phyloP scores from a whole-genome alignment of 2,329 filamentous ascomycete species.

The Tolypocladium endophyticum region DNA sequence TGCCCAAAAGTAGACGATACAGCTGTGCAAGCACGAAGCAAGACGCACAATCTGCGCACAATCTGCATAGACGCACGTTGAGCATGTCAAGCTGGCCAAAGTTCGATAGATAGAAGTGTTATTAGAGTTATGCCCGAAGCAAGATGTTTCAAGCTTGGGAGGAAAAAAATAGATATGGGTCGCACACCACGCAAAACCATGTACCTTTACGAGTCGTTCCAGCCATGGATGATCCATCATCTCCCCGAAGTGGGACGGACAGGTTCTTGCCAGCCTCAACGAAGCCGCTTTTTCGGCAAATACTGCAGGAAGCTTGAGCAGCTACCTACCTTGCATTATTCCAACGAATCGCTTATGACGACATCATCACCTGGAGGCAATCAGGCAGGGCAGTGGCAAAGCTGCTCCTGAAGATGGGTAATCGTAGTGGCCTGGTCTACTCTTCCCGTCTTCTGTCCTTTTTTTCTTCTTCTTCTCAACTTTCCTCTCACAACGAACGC shows the following conservation, averaged over 20 bases:
- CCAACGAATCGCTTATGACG: not conserved
- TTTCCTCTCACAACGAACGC: not conserved
- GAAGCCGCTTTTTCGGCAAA: not conserved
- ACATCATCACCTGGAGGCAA: not conserved
- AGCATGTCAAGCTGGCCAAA: not conserved
- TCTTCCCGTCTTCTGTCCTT: not conserved
- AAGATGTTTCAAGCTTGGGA: too few relatives aligned
- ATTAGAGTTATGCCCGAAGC: not conserved
- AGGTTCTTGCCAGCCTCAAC: not conserved
- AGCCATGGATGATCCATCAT: not conserved
- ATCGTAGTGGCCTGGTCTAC: not conserved
- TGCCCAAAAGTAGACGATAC: conserved; percentile 5
- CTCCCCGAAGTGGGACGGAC: not conserved
- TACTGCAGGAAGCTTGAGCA: not conserved
- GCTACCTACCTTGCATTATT: too few relatives aligned
- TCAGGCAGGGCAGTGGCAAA: not conserved
- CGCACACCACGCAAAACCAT: not conserved
- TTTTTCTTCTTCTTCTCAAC: not conserved
- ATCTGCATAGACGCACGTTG: not conserved
- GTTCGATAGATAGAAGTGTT: not conserved
- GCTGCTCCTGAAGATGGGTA: not conserved
- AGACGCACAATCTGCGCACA: not conserved
- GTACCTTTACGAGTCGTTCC: not conserved
- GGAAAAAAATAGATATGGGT: not conserved
- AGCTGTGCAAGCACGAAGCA: not conserved